A percentile compares a stretch with the other conserved stretches of the same genome.
These are phyloP conservation scores for Saitozyma podzolica DNA, from an alignment of 768 basidiomycete species.

Conservation along the genomic window DNA sequence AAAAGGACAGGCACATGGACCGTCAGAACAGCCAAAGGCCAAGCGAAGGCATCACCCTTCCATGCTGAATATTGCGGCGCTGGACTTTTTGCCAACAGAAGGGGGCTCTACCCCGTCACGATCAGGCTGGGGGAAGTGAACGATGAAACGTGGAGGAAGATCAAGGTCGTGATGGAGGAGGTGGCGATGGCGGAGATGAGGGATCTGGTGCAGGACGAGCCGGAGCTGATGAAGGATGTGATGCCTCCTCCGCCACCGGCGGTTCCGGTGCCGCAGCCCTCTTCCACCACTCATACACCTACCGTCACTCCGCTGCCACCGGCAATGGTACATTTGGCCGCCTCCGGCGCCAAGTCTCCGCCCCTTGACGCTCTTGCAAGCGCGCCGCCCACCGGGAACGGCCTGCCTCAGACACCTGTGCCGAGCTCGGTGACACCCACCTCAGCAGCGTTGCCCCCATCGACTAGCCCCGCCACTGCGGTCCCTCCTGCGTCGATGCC, in stretches of 20 bases:
- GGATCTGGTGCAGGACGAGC: slow-evolving; percentile 20
- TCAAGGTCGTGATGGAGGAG: slow-evolving; percentile 22
- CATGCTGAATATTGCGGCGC: slow-evolving; percentile 27
- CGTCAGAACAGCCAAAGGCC: neutral
- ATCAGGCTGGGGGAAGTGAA: slow-evolving; percentile 30
- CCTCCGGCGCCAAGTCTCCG: neutral
- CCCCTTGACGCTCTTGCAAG: neutral
- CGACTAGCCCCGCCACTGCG: neutral
- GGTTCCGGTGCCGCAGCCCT: neutral
- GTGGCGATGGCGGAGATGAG: slow-evolving; percentile 22
- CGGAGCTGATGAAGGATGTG: slow-evolving; percentile 11
- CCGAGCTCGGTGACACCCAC: neutral
- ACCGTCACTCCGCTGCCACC: neutral
- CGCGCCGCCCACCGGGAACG: neutral
- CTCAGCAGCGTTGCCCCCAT: neutral
- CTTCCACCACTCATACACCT: neutral
- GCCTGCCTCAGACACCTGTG: neutral
- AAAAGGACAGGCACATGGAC: neutral
- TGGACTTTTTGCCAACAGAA: slow-evolving; percentile 23
- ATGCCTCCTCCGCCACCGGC: neutral
- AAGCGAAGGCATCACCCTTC: slow-evolving; percentile 1
- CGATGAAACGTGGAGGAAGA: slow-evolving; percentile 31
- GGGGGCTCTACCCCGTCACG: slow-evolving; percentile 26
- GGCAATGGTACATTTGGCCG: neutral
- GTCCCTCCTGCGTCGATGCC: neutral